phyloP scores from a whole-genome alignment of 2,329 filamentous ascomycete species.

The Penicillium sp. region DNA sequence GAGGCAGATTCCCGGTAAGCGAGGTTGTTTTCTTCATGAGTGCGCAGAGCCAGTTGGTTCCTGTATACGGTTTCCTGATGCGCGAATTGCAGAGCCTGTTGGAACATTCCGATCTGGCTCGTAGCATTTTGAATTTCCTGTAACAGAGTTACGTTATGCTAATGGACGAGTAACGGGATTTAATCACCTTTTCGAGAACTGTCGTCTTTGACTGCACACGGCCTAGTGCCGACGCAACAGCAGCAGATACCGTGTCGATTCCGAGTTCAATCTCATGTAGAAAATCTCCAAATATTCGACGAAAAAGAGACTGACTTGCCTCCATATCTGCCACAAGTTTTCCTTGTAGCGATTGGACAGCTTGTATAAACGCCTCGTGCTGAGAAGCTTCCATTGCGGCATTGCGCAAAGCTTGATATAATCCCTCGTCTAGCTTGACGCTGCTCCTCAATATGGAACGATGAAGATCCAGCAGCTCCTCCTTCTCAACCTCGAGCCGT shows the following conservation, averaged over 20 bases:
- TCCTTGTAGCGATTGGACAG: slow-evolving; percentile 29
- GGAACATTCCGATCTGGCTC: slow-evolving; percentile 22
- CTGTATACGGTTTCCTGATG: slow-evolving; percentile 28
- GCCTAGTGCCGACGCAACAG: slow-evolving; percentile 18
- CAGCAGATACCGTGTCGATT: slow-evolving; percentile 20
- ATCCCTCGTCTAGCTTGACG: slow-evolving; percentile 32
- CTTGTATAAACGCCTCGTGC: slow-evolving; percentile 34
- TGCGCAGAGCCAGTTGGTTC: slow-evolving; percentile 24
- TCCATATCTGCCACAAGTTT: slow-evolving; percentile 33
- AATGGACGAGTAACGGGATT: neutral
- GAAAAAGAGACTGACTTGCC: slow-evolving; percentile 23
- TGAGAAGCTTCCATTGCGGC: slow-evolving; percentile 28
- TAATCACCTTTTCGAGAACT: slow-evolving; percentile 23
- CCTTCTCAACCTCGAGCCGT: slow-evolving; percentile 55
- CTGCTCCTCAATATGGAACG: slow-evolving; percentile 37
- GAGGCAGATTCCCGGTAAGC: slow-evolving; percentile 28
- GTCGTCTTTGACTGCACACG: slow-evolving; percentile 16
- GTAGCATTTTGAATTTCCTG: slow-evolving; percentile 33
- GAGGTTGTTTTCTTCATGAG: slow-evolving; percentile 27
- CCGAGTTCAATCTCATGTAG: slow-evolving; percentile 24
- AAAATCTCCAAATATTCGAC: slow-evolving; percentile 23
- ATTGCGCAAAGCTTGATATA: slow-evolving; percentile 33
- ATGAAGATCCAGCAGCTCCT: slow-evolving; percentile 41
- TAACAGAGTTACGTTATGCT: slow-evolving; percentile 1
- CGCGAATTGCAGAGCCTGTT: slow-evolving; percentile 22